Evolutionary conservation across 441 rosid species (phyloP).

Genomic region (Populus hybrid): DNA sequence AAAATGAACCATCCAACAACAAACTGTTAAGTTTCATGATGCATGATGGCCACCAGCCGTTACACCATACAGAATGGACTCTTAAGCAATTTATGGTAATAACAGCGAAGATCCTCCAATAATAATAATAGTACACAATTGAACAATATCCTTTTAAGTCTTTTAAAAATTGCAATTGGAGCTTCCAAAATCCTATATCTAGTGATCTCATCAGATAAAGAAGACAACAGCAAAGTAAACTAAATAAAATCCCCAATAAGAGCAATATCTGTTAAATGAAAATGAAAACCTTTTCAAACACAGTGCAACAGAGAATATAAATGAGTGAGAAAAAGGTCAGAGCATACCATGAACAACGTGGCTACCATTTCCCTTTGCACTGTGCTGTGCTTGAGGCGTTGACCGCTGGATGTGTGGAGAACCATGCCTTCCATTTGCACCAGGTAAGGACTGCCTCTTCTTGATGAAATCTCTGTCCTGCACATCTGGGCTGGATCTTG

Average conservation of each 20-base stretch:
- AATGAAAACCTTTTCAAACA: not conserved
- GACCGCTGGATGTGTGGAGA: conserved; percentile 80
- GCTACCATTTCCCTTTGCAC: conserved; percentile 55
- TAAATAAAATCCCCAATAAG: not conserved
- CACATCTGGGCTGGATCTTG: conserved; percentile 92
- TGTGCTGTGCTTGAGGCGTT: conserved; percentile 56
- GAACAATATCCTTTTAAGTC: not conserved
- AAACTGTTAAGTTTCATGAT: too few relatives aligned
- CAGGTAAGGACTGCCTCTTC: conserved; percentile 93
- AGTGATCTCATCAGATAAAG: not conserved
- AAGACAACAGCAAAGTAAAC: not conserved
- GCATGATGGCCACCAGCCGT: not conserved
- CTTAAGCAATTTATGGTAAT: not conserved
- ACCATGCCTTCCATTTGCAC: conserved; percentile 78
- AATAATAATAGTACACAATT: not conserved
- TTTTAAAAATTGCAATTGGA: not conserved
- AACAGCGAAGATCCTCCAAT: not conserved
- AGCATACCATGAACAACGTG: conserved; percentile 35
- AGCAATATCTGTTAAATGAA: not conserved
- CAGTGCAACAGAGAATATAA: not conserved
- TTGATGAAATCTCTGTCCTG: conserved; percentile 71
- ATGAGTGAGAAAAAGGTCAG: conserved; percentile 11
- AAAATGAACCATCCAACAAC: not conserved
- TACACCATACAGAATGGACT: not conserved
- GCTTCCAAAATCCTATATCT: not conserved